Percentiles rank a stretch among this genome's conserved stretches.
phyloP scores from a whole-genome alignment of 108 stramenopile genomes.

The Stephanodiscus triporus region DNA sequence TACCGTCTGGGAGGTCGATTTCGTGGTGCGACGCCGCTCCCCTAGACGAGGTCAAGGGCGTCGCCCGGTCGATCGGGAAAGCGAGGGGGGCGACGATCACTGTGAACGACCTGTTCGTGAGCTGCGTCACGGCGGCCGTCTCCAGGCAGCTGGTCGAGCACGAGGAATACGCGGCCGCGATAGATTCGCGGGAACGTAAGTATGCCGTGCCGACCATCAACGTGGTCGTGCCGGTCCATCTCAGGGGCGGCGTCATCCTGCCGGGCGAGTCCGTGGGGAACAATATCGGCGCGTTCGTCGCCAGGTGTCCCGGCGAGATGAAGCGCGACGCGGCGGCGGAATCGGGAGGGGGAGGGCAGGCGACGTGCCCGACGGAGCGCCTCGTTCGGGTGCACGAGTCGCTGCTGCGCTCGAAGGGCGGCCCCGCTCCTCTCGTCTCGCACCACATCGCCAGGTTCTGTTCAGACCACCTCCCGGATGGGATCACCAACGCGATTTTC shows the following conservation, averaged over 20 bases:
- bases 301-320: conserved; percentile 66
- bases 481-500: conserved; percentile 55
- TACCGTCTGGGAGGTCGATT: conserved; percentile 51
- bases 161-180: conserved; percentile 29
- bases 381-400: conserved; percentile 60
- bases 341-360: conserved; percentile 8
- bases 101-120: conserved; percentile 85
- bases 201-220: conserved; percentile 48
- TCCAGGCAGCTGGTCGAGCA: conserved; percentile 67
- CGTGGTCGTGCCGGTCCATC: conserved; percentile 81
- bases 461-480: conserved; percentile 45
- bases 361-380: conserved; percentile 49
- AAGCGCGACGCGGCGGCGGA: conserved; percentile 22
- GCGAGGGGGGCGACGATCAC: conserved; percentile 53
- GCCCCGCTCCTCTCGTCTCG: conserved; percentile 69
- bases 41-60: conserved; percentile 73
- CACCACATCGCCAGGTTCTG: conserved; percentile 58
- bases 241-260: conserved; percentile 74
- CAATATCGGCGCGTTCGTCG: conserved; percentile 83
- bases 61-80: conserved; percentile 47
- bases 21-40: conserved; percentile 75
- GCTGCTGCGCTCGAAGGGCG: conserved; percentile 57
- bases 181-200: conserved; percentile 22
- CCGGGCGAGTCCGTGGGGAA: conserved; percentile 83
- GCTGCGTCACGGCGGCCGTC: conserved; percentile 72